Evolutionary conservation across 2,329 filamentous ascomycete species (phyloP).

Genomic region (Stagonosporopsis tanaceti): DNA sequence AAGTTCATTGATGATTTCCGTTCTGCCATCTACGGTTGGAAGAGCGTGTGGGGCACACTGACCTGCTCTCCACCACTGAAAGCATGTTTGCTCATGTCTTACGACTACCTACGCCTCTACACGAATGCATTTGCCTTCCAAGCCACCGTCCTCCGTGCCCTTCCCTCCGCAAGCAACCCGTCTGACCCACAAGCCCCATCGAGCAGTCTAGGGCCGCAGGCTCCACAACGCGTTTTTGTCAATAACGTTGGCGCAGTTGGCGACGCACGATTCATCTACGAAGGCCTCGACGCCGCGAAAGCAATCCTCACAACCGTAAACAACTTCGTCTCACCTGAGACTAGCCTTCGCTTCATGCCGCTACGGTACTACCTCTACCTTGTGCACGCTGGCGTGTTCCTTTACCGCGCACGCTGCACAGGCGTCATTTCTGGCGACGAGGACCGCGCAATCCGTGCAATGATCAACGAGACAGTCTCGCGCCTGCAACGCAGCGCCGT

Average conservation of each 20-base stretch:
- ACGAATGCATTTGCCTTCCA: conserved; percentile 80
- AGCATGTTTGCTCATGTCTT: conserved; percentile 72
- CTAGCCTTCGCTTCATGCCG: conserved; percentile 57
- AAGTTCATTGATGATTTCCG: conserved; percentile 79
- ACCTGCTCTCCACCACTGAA: conserved; percentile 72
- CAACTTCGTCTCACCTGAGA: conserved; percentile 59
- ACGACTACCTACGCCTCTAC: conserved; percentile 76
- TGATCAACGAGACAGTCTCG: conserved; percentile 57
- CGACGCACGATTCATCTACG: conserved; percentile 60
- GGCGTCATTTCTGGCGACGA: conserved; percentile 58
- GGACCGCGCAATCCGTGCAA: conserved; percentile 55
- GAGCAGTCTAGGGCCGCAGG: conserved; percentile 3
- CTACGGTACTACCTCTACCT: conserved; percentile 59
- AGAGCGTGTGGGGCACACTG: conserved; percentile 72
- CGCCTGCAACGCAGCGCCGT: conserved; percentile 55
- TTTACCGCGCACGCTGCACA: conserved; percentile 58
- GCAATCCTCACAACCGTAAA: conserved; percentile 59
- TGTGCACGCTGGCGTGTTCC: conserved; percentile 59
- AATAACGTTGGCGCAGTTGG: conserved; percentile 60
- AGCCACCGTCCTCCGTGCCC: conserved; percentile 64
- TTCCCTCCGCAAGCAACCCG: conserved; percentile 41
- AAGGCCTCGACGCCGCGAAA: conserved; percentile 59
- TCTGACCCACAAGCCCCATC: conserved; percentile 8
- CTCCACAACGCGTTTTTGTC: conserved; percentile 55
- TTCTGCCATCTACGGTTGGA: conserved; percentile 73